phyloP scores from a whole-genome alignment of 1,284 basidiomycete genomes.

The Amylostereum areolatum region DNA sequence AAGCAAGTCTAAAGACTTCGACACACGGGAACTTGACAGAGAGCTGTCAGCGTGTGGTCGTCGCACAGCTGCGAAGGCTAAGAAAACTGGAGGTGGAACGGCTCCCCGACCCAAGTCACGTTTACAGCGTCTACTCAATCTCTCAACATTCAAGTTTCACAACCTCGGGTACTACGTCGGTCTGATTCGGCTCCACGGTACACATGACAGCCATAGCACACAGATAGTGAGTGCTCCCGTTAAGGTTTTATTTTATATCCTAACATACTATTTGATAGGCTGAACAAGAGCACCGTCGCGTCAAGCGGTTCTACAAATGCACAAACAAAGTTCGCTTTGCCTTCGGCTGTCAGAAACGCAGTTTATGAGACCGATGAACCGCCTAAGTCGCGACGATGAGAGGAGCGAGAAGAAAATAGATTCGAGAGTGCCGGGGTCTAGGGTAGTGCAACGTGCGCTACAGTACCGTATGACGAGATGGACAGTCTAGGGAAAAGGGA shows the following conservation, averaged over 20 bases:
- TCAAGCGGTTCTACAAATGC: conserved; percentile 13
- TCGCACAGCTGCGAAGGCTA: neutral
- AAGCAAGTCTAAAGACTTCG: conserved; percentile 8
- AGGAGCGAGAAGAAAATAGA: too few species aligned
- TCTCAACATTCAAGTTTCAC: conserved; percentile 5
- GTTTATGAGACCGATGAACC: too few species aligned
- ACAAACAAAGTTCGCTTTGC: too few species aligned
- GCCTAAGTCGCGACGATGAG: too few species aligned
- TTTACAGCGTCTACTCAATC: neutral
- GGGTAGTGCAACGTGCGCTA: too few species aligned
- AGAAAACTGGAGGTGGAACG: neutral
- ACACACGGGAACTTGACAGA: neutral
- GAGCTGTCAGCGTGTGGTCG: neutral
- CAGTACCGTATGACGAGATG: too few species aligned
- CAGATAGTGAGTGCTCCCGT: conserved; percentile 16
- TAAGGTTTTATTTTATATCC: neutral
- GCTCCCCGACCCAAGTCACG: neutral
- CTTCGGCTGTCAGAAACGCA: too few species aligned
- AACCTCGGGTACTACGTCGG: neutral
- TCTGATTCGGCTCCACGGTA: neutral
- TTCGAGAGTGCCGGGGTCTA: too few species aligned
- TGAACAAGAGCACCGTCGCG: conserved; percentile 11
- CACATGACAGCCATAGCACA: conserved; percentile 4
- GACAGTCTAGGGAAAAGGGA: too few species aligned
- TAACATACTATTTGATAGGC: neutral